Percentiles rank a stretch among this genome's conserved stretches.
Evolutionary conservation across 345 rosid species (phyloP).

Genomic region (Moricandia moricandioides): DNA sequence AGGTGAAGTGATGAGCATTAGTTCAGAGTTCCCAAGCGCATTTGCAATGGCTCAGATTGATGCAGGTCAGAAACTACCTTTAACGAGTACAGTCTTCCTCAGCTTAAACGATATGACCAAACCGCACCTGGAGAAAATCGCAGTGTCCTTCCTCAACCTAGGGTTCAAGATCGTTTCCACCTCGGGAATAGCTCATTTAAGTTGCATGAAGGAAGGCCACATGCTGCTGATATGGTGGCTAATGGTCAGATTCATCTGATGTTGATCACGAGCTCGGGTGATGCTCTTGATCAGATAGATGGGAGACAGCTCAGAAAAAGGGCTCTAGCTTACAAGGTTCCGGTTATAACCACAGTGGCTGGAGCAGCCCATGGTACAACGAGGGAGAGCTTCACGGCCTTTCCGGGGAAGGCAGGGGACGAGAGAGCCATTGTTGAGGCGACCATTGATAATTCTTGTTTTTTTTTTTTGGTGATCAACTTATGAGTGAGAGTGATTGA

Average conservation of each 20-base stretch:
- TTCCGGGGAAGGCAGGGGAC: conserved; percentile 60
- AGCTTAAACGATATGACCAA: conserved; percentile 91
- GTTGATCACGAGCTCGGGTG: conserved; percentile 91
- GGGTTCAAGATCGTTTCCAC: conserved; percentile 79
- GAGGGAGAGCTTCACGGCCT: conserved; percentile 58
- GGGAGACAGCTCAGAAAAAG: conserved; percentile 81
- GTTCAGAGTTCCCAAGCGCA: conserved; percentile 57
- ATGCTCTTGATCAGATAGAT: conserved; percentile 78
- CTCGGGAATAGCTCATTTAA: conserved; percentile 92
- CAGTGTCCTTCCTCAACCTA: conserved; percentile 63
- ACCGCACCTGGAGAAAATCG: conserved; percentile 72
- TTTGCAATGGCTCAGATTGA: conserved; percentile 94
- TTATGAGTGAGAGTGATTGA: conserved; percentile 26
- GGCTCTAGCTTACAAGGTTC: conserved; percentile 93
- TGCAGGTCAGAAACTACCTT: conserved; percentile 87
- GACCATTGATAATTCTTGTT: conserved; percentile 38
- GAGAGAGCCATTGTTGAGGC: conserved; percentile 70
- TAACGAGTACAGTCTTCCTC: conserved; percentile 82
- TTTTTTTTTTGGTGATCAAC: conserved; percentile 3
- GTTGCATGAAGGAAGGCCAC: conserved; percentile 92
- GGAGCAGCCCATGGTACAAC: too few species aligned
- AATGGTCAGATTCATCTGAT: conserved; percentile 87
- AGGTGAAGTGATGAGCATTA: conserved; percentile 96
- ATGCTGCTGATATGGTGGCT: conserved; percentile 94
- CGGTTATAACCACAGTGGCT: conserved; percentile 82